phyloP scores from a whole-genome alignment of 768 basidiomycete species.

The Wakefieldia striispora region DNA sequence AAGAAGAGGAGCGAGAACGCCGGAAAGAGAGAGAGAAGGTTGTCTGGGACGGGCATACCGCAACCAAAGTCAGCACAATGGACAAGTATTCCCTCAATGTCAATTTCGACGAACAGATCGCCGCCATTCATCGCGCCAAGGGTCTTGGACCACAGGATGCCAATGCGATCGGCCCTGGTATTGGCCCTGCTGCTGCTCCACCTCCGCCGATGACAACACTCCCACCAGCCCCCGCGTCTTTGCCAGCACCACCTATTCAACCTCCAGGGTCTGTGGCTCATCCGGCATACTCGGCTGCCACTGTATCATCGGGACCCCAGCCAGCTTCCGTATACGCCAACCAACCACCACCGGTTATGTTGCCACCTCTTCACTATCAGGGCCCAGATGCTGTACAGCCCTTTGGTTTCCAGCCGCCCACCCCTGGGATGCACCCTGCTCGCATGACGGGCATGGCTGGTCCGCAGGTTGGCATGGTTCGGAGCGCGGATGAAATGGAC shows the following conservation, averaged over 20 bases:
- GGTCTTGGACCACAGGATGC: conserved; percentile 82
- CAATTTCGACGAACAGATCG: conserved; percentile 98
- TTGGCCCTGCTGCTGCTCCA: conserved; percentile 76
- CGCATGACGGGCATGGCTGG: conserved; percentile 60
- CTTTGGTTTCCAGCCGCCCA: conserved; percentile 74
- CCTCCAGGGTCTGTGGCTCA: conserved; percentile 37
- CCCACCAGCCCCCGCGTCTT: conserved; percentile 67
- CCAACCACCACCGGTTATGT: conserved; percentile 70
- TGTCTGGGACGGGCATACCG: conserved; percentile 98
- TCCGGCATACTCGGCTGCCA: conserved; percentile 75
- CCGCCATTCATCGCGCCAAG: conserved; percentile 90
- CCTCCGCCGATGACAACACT: conserved; percentile 59
- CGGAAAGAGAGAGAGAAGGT: conserved; percentile 91
- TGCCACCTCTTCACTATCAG: conserved; percentile 83
- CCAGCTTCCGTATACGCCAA: conserved; percentile 70
- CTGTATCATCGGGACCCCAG: conserved; percentile 88
- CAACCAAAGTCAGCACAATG: conserved; percentile 86
- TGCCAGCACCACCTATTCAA: conserved; percentile 66
- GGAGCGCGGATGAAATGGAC: conserved; percentile 81
- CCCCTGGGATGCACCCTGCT: conserved; percentile 67
- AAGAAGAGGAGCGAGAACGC: conserved; percentile 78
- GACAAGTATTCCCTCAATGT: conserved; percentile 92
- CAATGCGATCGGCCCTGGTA: conserved; percentile 83
- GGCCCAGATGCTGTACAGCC: conserved; percentile 73
- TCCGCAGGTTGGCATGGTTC: conserved; percentile 67